These are phyloP conservation scores for Cladorrhinum sp. DNA, from an alignment of 2,329 filamentous ascomycete genomes.

Conservation along the genomic window DNA sequence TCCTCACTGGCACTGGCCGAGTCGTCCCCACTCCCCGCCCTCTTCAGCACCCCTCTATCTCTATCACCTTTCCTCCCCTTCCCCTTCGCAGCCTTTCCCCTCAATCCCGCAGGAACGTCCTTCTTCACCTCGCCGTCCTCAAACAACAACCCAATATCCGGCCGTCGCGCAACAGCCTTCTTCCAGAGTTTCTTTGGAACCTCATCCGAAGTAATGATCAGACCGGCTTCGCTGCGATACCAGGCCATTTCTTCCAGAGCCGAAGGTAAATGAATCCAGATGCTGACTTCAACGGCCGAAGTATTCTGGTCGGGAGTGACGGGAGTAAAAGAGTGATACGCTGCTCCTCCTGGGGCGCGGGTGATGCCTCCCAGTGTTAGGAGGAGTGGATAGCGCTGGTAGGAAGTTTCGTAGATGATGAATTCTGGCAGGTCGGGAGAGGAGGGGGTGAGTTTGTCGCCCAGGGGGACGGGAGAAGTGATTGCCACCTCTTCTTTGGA, in stretches of 20 bases:
- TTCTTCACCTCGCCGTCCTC: conserved; percentile 43
- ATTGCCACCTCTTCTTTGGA: conserved; percentile 17
- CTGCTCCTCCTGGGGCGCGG: conserved; percentile 38
- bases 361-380: conserved; percentile 40
- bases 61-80: conserved; percentile 33
- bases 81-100: conserved; percentile 36
- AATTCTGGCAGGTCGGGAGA: conserved; percentile 39
- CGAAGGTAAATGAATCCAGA: conserved; percentile 40
- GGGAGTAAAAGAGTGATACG: conserved; percentile 32
- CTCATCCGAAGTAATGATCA: conserved; percentile 35
- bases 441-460: conserved; percentile 32
- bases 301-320: conserved; percentile 28
- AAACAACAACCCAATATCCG: conserved; percentile 42
- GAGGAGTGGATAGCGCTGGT: conserved; percentile 43
- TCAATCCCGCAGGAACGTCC: conserved; percentile 41
- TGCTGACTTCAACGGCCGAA: conserved; percentile 39
- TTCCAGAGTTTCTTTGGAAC: conserved; percentile 39
- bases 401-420: conserved; percentile 44
- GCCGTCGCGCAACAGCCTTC: conserved; percentile 40
- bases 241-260: conserved; percentile 34
- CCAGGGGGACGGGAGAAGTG: conserved; percentile 14
- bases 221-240: conserved; percentile 37
- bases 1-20: conserved; percentile 34
- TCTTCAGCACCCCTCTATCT: conserved; percentile 11
- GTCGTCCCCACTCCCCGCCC: conserved; percentile 32